These are phyloP conservation scores for Raffaelea albimanens DNA, from an alignment of 2,329 filamentous ascomycete genomes.

Conservation along the genomic window DNA sequence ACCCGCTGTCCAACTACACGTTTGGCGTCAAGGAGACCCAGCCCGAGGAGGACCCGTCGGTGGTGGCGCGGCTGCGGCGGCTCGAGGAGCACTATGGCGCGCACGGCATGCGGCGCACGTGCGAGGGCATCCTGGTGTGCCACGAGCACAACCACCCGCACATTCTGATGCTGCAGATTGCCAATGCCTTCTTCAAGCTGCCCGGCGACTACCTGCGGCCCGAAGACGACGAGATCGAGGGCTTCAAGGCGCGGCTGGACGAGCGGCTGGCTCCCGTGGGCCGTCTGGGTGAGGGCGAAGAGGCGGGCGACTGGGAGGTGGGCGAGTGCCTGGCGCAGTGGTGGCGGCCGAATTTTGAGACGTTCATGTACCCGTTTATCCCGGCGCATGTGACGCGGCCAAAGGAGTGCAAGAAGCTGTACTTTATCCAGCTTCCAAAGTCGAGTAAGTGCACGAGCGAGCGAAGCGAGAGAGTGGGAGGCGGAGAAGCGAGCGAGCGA, in stretches of 20 bases:
- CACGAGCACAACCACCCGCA: constrained; percentile 99
- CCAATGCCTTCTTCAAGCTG: constrained; percentile 98
- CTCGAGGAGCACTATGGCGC: constrained; percentile 90
- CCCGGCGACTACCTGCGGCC: constrained; percentile 89
- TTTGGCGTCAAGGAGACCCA: constrained; percentile 98
- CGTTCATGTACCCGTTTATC: constrained; percentile 98
- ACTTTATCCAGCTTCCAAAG: constrained; percentile 89
- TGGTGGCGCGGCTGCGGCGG: constrained; percentile 82
- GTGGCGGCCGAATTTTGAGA: constrained; percentile 99
- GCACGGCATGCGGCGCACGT: constrained; percentile 94
- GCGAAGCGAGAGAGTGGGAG: not conserved
- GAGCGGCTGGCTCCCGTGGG: constrained; percentile 91
- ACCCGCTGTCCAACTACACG: constrained; percentile 95
- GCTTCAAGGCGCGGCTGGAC: constrained; percentile 90
- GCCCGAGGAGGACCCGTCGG: constrained; percentile 93
- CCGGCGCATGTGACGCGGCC: constrained; percentile 91
- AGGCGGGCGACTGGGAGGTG: constrained; percentile 81
- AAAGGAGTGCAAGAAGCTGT: constrained; percentile 99
- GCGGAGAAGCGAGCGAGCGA: not conserved
- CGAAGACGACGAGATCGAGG: constrained; percentile 82
- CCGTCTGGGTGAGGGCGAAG: constrained; percentile 74
- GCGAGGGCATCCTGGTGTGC: constrained; percentile 93
- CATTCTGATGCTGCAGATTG: constrained; percentile 97
- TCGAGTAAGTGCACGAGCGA: constrained; percentile 53
- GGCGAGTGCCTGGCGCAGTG: constrained; percentile 93